Base-by-base conservation (phyloP, 2,329 filamentous ascomycete species). In the Xylaria sp. region DNA sequence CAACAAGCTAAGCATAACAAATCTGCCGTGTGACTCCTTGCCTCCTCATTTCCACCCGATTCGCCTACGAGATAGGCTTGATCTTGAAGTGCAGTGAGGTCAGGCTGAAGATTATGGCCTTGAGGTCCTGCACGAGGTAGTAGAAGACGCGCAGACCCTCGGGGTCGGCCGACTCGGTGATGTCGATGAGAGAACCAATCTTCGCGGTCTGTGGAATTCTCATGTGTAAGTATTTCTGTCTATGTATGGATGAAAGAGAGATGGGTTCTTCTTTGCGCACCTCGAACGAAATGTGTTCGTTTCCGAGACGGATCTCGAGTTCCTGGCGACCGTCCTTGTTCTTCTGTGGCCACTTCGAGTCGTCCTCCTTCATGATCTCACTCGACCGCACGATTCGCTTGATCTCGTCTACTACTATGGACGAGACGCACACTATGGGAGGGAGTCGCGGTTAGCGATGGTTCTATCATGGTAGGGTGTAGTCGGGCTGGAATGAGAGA, bases 301-400 rank as follows among this genome's bases (percentile, higher is more conserved):
- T 94, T 48, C 93, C 94, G 58, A 99, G 74, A 53, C 92, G 84
- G 60, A 99, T 97, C 76, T 99, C 94, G 52, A 99, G 81, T 77
- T 99, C 94, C 74, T 99, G 94, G 65, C 93, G 86, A 42, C 94
- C 94, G 70, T 99, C 94, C 78, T 97, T 97, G 79, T 99, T 99
- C 84, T 97, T 99, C 75, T 95, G 91, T 0, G 94, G 94, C 94
- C 94, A 99, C 74, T 97, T 97, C 30, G 87, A 90, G 74, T 99
- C 94, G 72, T 99, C 94, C 86, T 99, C 94, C 79, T 97, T 97
- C 80, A 95, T 87, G 70, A 99, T 97, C 74, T 99, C 94, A 76
- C 92, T 97, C 42, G 92, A 85, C 78, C 94, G 96, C 76, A 99
- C 93, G 67, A 99, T 97, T 67, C 91, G 89, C 80, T 94, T 96